Evolutionary conservation across 345 rosid genomes (phyloP), one percentile per base, ranked within the genome.

Genomic region (Turritis glabra): DNA sequence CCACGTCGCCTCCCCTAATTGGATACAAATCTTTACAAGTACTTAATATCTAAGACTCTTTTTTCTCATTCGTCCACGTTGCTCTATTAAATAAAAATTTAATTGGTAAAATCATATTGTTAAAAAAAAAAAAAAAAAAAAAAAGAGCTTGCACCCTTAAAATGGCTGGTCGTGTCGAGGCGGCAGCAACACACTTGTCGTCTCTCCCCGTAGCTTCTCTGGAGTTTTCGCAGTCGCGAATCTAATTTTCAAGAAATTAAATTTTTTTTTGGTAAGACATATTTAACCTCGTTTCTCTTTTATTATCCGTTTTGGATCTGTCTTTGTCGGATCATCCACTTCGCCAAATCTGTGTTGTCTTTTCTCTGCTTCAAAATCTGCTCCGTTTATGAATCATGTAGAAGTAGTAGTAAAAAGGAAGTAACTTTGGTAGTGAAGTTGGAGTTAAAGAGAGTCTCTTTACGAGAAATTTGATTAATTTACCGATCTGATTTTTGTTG

Each of bases 151-250:
- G 40, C 21, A 68, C 23, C 79, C 88, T 83, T 84, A 87, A 90
- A 86, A 86, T 81, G 58, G 64, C 76, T 84, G 87, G 83, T 72
- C 93, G 90, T 88, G 91, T 85, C 89, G 38, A 72, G 85, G 80
- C 69, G 47, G 76, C 68, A 44, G 56, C 55, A 84, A 87, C 71
- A 89, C 97, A 93, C 97, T 82, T 93, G 98, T 93, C 98, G 88
- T 69, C 84, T 81, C 90, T 80, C 76, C 50, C 66, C 23, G 57
- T 12, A 53, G 71, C 30, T 62, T 61, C 80, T 62, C 70, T 62
- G 66, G 52, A 35, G 67, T 55, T 56, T 77, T 46, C 80, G 60
- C 67, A 64, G 67, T 50, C 40, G 40, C 50, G 52, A 76, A 69
- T 69, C 66, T 70, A 26, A 19, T 47, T 62, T 63, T 40, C 33